A percentile compares a stretch with the other conserved stretches of the same genome.
Conservation (phyloP, 2,329 filamentous ascomycete species). For the Xenoacremonium recifei region DNA sequence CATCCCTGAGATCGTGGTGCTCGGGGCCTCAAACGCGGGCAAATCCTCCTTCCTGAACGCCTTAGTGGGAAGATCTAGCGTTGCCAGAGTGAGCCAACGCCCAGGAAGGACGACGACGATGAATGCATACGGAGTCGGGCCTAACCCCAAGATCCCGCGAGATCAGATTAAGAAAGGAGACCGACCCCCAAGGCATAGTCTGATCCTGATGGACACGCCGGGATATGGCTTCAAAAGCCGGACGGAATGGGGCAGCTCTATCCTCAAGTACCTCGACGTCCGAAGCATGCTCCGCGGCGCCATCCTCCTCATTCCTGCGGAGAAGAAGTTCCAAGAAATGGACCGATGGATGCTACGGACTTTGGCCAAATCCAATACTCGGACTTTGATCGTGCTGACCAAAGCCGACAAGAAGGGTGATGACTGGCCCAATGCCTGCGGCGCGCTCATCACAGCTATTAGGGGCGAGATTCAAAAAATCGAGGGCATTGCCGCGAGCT, state of each 20-base stretch:
- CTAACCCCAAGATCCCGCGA: conserved; percentile 29
- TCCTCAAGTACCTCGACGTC: conserved; percentile 48
- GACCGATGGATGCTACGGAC: conserved; percentile 48
- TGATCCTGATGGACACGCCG: conserved; percentile 52
- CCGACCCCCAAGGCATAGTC: conserved; percentile 42
- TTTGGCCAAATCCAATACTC: conserved; percentile 43
- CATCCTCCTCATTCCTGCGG: conserved; percentile 52
- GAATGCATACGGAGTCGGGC: conserved; percentile 56
- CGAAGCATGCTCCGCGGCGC: conserved; percentile 49
- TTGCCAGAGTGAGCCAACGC: conserved; percentile 49
- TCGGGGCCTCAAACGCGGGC: conserved; percentile 86
- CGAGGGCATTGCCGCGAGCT: conserved; percentile 17
- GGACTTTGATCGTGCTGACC: conserved; percentile 52
- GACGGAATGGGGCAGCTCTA: conserved; percentile 51
- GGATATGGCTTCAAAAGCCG: conserved; percentile 49
- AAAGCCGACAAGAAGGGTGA: conserved; percentile 52
- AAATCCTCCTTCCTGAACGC: conserved; percentile 89
- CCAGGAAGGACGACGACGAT: conserved; percentile 55
- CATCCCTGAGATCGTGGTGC: conserved; percentile 66
- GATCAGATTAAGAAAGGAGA: conserved; percentile 32
- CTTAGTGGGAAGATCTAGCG: conserved; percentile 53
- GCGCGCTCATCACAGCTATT: conserved; percentile 24
- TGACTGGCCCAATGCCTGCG: conserved; percentile 28
- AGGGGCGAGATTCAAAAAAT: conserved; percentile 25
- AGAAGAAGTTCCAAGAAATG: conserved; percentile 48